Conservation (phyloP, 2,329 filamentous ascomycete species). For the Cordyceps tenuipes region DNA sequence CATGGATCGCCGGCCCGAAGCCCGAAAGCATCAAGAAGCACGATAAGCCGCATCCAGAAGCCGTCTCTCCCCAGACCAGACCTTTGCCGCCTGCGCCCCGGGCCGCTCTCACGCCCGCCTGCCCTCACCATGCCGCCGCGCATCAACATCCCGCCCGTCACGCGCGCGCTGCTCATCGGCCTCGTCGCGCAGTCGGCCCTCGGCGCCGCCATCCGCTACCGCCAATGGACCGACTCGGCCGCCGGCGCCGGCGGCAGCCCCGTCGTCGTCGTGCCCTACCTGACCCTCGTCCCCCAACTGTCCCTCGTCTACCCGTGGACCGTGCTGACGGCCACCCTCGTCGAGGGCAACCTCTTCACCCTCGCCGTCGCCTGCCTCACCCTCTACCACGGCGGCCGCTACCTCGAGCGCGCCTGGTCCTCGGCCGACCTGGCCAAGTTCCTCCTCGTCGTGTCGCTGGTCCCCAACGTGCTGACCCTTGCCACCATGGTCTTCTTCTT, state of each 20-base stretch:
- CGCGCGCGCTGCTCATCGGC: conserved; percentile 67
- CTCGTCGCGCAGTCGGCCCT: conserved; percentile 72
- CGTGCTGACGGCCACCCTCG: conserved; percentile 73
- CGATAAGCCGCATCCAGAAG: background rate
- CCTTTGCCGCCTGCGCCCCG: background rate
- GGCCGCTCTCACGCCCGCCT: conserved; percentile 7
- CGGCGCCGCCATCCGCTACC: conserved; percentile 69
- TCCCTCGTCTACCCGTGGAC: conserved; percentile 92
- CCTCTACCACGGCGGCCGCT: conserved; percentile 85
- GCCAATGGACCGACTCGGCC: conserved; percentile 51
- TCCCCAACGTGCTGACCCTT: conserved; percentile 74
- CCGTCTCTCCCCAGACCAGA: background rate
- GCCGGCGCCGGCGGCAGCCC: background rate
- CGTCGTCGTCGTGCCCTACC: conserved; percentile 70
- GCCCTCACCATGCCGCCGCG: conserved; percentile 63
- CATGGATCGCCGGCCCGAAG: background rate
- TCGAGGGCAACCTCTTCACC: conserved; percentile 90
- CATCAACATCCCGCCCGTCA: conserved; percentile 88
- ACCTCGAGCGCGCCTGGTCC: conserved; percentile 93
- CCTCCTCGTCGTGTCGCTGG: conserved; percentile 63
- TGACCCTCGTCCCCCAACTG: conserved; percentile 75
- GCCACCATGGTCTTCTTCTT: conserved; percentile 66
- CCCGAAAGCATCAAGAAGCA: background rate
- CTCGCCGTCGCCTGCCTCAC: conserved; percentile 68
- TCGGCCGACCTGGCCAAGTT: conserved; percentile 89